These are phyloP conservation scores for Hypoxylon crocopeplum DNA, from an alignment of 495 filamentous ascomycete genomes.

Conservation along the genomic window DNA sequence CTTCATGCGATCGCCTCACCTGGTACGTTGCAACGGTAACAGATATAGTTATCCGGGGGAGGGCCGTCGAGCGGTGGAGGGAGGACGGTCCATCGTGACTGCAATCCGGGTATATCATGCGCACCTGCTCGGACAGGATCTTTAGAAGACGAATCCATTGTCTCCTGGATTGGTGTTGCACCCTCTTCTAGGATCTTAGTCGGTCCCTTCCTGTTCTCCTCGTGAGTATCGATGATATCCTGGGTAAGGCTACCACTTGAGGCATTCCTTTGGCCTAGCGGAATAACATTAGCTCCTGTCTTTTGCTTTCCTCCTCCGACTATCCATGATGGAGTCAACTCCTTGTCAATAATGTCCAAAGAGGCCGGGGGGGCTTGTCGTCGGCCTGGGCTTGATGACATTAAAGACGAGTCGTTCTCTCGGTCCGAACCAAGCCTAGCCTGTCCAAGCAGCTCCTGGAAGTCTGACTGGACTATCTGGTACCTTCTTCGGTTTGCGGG, in stretches of 20 bases:
- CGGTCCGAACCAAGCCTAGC: neutral
- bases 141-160: neutral
- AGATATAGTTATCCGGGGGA: constrained; percentile 37
- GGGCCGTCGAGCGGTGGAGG: neutral
- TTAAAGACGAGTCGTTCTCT: neutral
- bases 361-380: neutral
- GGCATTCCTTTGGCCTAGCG: constrained; percentile 5
- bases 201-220: neutral
- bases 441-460: constrained; percentile 20
- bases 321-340: neutral
- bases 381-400: neutral
- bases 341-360: neutral
- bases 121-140: neutral
- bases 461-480: constrained; percentile 31
- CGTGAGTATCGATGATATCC: neutral
- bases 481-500: constrained; percentile 37
- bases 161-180: neutral
- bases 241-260: neutral
- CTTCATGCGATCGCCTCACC: constrained; percentile 31
- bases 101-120: neutral
- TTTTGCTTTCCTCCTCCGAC: neutral
- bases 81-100: neutral
- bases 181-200: neutral
- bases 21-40: constrained; percentile 44
- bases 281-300: constrained; percentile 13